Base-by-base conservation (phyloP, 78 protist genomes). In the Dictyostelium intermedium region DNA sequence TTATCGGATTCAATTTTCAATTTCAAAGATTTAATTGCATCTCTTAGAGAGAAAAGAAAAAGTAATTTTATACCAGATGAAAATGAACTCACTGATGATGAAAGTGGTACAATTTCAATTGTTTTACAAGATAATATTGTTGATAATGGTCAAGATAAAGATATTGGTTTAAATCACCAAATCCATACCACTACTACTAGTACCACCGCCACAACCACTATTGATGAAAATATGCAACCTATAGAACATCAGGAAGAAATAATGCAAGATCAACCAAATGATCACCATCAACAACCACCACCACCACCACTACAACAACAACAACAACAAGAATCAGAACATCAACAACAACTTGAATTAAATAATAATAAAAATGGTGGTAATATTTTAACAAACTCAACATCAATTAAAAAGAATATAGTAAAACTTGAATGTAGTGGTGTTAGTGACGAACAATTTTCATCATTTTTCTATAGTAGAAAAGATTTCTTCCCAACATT, bases 371-470 rank as follows among this genome's bases (percentile, higher is more conserved):
- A 77, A 41, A 77, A 43, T 13, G 20, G 23, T 45, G 30, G 3
- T 50, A 47, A 27, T 79, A 53, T n/a, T 53, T 16, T 23, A 45
- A 79, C 84, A 79, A 53, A 11, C 23, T 34, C 25, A 45, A 16
- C 43, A n/a, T n/a, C n/a, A 30, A 79, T 45, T 2, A 25, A 66
- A 66, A 66, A 66, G 74, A 66, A 66, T 66, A 11, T 66, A 66
- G 10, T n/a, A 80, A 89, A 70, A 34, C 32, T 32, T 13, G 94
- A 89, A 43, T 89, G 94, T 81, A 16, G 50, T n/a, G 94, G 94
- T 50, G 34, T 89, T 23, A 35, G 63, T 27, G 94, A 89, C n/a
- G 94, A 89, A 3, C 13, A 25, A 8, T 89, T 53, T 81, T 32
- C 72, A 20, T 9, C 70, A 2, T 20, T 23, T 35, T 89, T 89